Evolutionary conservation across 2,329 filamentous ascomycete genomes (phyloP), one percentile per base, ranked within the genome.

Genomic region (Fusarium solani-melongenae): DNA sequence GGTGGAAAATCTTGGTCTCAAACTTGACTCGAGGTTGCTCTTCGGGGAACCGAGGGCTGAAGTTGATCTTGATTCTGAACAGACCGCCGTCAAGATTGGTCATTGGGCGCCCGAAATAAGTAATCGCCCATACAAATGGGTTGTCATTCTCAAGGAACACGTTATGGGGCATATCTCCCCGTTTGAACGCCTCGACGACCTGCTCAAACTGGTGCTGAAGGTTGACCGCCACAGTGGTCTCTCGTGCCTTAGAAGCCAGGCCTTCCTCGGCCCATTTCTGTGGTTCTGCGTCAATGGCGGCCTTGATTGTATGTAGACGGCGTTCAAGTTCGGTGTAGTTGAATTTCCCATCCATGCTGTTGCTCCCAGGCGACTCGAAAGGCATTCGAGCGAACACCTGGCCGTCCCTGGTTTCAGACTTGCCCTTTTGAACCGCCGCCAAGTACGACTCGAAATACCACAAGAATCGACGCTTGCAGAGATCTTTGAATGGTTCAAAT

Each of bases 391-490:
- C 82, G 78, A 99, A 98, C 1, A 80, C 70, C 39, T 90, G 84
- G 4, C 90, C 89, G 68, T 92, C 90, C 69, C 88, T 88, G 64
- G 92, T 89, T 74, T 93, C 90, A 29, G 85, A 81, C 76, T 87
- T 88, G 31, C 92, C 93, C 68, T 91, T 88, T 39, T 91, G 87
- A 60, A 97, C 91, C 2, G 92, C 88, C 5, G 88, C 85, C 24
- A 96, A 85, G 79, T 98, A 98, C 4, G 93, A 93, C 74, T 97
- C 93, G 81, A 94, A 97, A 83, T 98, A 98, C 96, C 96, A 98
- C 15, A 98, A 85, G 80, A 98, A 98, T 2, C 95, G 91, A 39
- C 93, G 91, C 83, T 98, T 98, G 87, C 93, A 94, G 6, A 98
- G 86, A 78, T 98, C 96, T 74, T 91, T 92, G 84, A 98, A 98